Base-by-base conservation (phyloP, 257 asterid genomes). In the Penstemon newberryi region DNA sequence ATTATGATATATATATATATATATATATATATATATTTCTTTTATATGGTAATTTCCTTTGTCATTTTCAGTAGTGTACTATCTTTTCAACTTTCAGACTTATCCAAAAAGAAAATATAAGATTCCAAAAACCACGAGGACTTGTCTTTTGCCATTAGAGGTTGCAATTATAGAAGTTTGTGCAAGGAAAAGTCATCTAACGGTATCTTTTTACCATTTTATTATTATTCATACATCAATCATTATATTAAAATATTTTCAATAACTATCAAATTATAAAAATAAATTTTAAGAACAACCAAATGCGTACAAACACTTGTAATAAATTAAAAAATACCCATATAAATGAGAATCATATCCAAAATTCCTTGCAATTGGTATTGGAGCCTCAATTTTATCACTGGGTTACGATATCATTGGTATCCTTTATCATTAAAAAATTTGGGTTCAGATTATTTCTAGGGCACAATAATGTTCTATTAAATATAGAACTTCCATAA, bases 11-110 rank as follows among this genome's bases (percentile, higher is more conserved):
- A 5, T 49, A 53, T 46, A 9, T 1, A 5, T 49, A 53, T 61
- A n/a, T n/a, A 3, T 46, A 9, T 1, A 5, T 49, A 53, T 46
- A 9, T 1, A 5, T 49, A 53, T 61, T 46, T 53, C 0, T 46
- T 47, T 63, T 41, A 4, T 1, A 33, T 19, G 10, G 40, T 10
- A 8, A 8, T 52, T 63, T 45, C 11, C 56, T 65, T 70, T 78
- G 77, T 42, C 76, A 47, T 70, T 5, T 78, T 51, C 70, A 8
- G 67, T 70, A 69, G 59, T 70, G 71, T 78, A 61, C 71, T 53
- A 55, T 60, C 63, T 59, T 67, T n/a, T 66, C 79, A 70, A 73
- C 60, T 55, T 68, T 66, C 45, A 60, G n/a, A 61, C 66, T 74
- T 74, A 66, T 74, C 79, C 70, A 69, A 18, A 33, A 49, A 18